Evolutionary conservation across 192 early-diverging fungal genomes (phyloP).

Genomic region (Funneliformis mosseae): DNA sequence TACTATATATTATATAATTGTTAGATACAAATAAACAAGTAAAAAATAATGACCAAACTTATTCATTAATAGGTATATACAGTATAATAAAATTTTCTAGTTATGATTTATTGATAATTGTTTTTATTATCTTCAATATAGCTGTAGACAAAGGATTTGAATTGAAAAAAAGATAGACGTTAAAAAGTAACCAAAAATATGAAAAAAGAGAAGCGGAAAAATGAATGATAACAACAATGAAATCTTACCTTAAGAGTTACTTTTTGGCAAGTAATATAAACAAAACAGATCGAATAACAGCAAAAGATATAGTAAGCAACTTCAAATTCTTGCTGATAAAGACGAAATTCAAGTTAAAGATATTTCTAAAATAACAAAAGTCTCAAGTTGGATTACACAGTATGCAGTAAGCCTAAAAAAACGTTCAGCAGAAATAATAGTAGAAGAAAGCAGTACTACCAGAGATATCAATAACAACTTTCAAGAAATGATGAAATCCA

Average conservation of each 20-base stretch:
- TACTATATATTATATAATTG: not conserved
- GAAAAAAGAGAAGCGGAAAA: not conserved
- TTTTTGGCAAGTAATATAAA: constrained; percentile 6
- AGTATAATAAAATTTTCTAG: not conserved
- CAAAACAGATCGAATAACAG: not conserved
- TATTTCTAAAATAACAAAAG: not conserved
- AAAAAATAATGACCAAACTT: not conserved
- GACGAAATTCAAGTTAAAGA: not conserved
- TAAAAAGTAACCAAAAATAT: constrained; percentile 8
- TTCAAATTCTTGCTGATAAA: constrained; percentile 3
- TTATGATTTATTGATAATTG: not conserved
- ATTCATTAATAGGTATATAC: not conserved
- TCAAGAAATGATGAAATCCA: not conserved
- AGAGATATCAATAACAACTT: constrained; percentile 7
- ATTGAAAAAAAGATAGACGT: not conserved
- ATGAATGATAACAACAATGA: not conserved
- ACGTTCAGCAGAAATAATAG: not conserved
- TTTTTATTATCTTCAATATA: constrained; percentile 2
- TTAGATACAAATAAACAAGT: constrained; percentile 10
- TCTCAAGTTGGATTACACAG: not conserved
- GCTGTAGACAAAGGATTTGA: not conserved
- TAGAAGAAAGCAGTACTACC: not conserved
- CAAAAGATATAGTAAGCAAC: too few species aligned
- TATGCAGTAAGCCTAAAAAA: constrained; percentile 5
- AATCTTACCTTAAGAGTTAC: not conserved